phyloP scores from a whole-genome alignment of 1,284 basidiomycete species.

The Pseudozyma sp. region DNA sequence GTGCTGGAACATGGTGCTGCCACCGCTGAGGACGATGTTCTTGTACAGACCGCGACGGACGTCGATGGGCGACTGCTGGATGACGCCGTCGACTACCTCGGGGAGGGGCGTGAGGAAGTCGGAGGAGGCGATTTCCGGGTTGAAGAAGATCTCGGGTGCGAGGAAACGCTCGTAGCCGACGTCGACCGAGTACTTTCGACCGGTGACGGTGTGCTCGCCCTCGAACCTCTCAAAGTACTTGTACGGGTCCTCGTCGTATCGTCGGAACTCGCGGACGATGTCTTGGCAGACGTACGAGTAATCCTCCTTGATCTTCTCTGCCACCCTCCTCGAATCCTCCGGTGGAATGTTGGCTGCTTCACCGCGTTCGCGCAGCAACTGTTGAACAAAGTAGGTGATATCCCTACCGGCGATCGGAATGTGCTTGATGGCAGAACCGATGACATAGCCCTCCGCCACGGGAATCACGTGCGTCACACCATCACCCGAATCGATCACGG shows the following conservation, averaged over 20 bases:
- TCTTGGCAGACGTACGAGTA: slow-evolving; percentile 98
- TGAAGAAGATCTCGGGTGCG: slow-evolving; percentile 99
- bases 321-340: slow-evolving; percentile 93
- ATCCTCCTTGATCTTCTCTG: slow-evolving; percentile 96
- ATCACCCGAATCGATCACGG: slow-evolving; percentile 98
- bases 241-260: slow-evolving; percentile 95
- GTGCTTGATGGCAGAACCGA: slow-evolving; percentile 98
- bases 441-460: slow-evolving; percentile 96
- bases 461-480: slow-evolving; percentile 98
- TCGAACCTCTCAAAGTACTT: slow-evolving; percentile 96
- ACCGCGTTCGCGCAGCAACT: slow-evolving; percentile 92
- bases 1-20: slow-evolving; percentile 98
- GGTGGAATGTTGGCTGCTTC: slow-evolving; percentile 90
- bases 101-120: slow-evolving; percentile 98
- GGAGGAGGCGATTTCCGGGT: slow-evolving; percentile 97
- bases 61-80: slow-evolving; percentile 95
- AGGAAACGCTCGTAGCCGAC: slow-evolving; percentile 99
- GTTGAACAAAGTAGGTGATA: slow-evolving; percentile 96
- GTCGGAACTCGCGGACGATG: slow-evolving; percentile 98
- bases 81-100: slow-evolving; percentile 94
- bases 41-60: slow-evolving; percentile 94
- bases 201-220: slow-evolving; percentile 91
- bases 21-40: slow-evolving; percentile 94
- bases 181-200: slow-evolving; percentile 89
- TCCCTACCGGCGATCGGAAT: slow-evolving; percentile 98